Base-by-base conservation (phyloP, 768 basidiomycete species). In the Jaapia argillacea region DNA sequence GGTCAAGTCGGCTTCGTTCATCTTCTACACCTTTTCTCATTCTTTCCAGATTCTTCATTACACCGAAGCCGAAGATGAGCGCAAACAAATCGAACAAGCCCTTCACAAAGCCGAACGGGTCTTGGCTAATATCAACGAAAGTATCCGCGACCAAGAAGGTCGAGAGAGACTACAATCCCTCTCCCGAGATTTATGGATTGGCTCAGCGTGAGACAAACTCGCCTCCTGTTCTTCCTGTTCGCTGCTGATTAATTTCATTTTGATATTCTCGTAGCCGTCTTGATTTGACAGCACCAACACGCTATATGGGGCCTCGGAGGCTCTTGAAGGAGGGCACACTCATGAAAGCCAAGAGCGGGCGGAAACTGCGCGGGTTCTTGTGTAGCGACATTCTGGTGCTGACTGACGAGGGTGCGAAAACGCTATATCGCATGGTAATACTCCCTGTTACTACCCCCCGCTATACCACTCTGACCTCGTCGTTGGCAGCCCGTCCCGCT, bases 371-470 rank as follows among this genome's bases (percentile, higher is more conserved):
- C 31, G 76, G 71, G 4, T 80, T 91, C 60, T 60, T 98, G 48
- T 97, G 92, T 54, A 94, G 75, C 54, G 94, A 97, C 55, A 85
- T 94, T 33, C 59, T 97, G 38, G 79, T 97, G 3, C 68, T 98
- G 45, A 82, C 89, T 16, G 88, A 92, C 51, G 81, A 79, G 24
- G 59, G 61, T 1, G 74, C 74, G 22, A 77, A 72, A 48, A 79
- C 77, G 10, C 56, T 94, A 12, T 93, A 93, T 60, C 76, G 85
- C 28, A 85, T 91, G 77, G 91, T 91, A 42, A 52, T 79, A 64
- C 4, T 4, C 20, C 18, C 20, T 4, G 25, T 25, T 13, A 12
- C 20, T 36, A 13, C 24, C 28, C 7, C 21, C n/a, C 18, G 14
- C 16, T 20, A 13, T 22, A 21, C 10, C 12, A 27, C 14, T 33